Evolutionary conservation across 257 asterid genomes (phyloP).

Genomic region (Solanum medicagineum): DNA sequence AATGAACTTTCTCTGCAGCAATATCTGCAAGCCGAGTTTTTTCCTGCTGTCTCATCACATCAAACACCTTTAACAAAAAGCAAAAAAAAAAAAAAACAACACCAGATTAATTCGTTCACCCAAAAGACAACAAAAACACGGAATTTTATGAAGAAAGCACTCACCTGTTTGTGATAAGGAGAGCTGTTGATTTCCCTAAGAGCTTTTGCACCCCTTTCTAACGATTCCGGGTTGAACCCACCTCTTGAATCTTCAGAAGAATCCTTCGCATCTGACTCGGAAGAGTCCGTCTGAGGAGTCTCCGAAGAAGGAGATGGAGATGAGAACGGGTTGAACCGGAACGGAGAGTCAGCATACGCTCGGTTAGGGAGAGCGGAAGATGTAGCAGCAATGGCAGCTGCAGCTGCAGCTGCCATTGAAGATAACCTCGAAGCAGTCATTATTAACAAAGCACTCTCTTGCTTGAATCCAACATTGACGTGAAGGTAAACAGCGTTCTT

Average conservation of each 20-base stretch:
- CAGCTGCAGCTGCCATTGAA: constrained; percentile 35
- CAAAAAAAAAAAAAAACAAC: background rate
- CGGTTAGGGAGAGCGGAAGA: constrained; percentile 19
- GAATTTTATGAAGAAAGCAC: background rate
- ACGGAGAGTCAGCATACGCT: constrained; percentile 31
- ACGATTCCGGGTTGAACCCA: constrained; percentile 65
- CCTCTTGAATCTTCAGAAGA: constrained; percentile 47
- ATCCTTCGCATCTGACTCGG: constrained; percentile 38
- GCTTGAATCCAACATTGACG: background rate
- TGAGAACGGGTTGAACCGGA: constrained; percentile 48
- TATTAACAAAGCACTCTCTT: background rate
- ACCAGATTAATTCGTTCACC: background rate
- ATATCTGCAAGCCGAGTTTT: constrained; percentile 57
- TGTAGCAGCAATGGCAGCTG: constrained; percentile 30
- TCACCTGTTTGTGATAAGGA: constrained; percentile 38
- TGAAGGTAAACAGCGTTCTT: background rate
- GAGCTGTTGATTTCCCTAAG: constrained; percentile 75
- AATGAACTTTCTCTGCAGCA: constrained; percentile 75
- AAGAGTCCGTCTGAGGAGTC: constrained; percentile 13
- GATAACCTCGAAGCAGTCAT: constrained; percentile 42
- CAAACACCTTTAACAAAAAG: constrained; percentile 44
- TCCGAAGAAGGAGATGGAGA: constrained; percentile 19
- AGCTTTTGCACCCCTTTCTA: constrained; percentile 80
- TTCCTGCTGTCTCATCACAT: constrained; percentile 88
- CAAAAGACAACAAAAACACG: background rate